phyloP scores from a whole-genome alignment of 140 eudicot genomes.

The Flaveria floridana region DNA sequence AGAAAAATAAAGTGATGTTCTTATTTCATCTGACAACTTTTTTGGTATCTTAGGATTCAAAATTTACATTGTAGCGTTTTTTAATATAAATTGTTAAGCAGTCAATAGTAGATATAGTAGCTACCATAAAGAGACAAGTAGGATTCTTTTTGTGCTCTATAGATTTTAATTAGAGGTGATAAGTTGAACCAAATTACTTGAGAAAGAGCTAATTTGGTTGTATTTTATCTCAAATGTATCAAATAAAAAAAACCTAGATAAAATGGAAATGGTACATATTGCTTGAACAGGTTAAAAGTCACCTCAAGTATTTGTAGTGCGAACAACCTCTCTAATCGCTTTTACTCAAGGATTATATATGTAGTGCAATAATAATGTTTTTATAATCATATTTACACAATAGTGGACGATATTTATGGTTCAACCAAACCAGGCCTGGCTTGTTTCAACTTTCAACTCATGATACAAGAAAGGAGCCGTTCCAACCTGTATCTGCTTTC shows the following conservation, averaged over 20 bases:
- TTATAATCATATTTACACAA: neutral
- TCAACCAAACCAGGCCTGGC: neutral
- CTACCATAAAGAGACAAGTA: neutral
- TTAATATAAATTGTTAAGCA: neutral
- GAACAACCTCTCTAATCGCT: neutral
- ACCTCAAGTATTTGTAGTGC: slow-evolving; percentile 8
- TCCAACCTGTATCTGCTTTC: neutral
- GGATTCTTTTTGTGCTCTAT: neutral
- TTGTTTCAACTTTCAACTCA: neutral
- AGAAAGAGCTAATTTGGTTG: neutral
- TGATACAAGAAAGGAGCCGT: neutral
- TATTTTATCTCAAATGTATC: neutral
- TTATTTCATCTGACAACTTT: neutral
- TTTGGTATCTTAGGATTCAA: slow-evolving; percentile 17
- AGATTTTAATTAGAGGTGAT: slow-evolving; percentile 9
- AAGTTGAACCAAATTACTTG: neutral
- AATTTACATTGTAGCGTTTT: slow-evolving; percentile 1
- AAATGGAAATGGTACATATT: neutral
- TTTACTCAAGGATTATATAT: neutral
- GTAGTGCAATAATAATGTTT: neutral
- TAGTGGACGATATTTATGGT: neutral
- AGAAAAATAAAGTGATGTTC: slow-evolving; percentile 15
- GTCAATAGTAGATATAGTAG: slow-evolving; percentile 7
- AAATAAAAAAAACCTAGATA: neutral
- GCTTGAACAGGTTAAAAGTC: slow-evolving; percentile 1